Conservation (phyloP, 2,329 filamentous ascomycete species). For the Beauveria australis region DNA sequence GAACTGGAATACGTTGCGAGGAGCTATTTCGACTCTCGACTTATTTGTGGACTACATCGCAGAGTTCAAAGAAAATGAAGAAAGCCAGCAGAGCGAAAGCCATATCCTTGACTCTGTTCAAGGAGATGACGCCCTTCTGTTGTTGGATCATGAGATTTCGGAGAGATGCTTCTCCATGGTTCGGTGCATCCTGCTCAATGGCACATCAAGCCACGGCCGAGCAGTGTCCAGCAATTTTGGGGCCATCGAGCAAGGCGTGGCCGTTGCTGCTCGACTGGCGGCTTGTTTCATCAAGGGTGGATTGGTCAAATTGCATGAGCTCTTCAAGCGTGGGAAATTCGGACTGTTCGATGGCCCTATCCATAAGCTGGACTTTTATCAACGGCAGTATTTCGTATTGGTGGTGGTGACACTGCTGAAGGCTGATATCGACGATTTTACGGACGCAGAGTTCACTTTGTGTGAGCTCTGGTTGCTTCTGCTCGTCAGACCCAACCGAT, state of each 20-base stretch:
- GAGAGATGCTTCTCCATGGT: constrained; percentile 40
- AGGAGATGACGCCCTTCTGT: constrained; percentile 37
- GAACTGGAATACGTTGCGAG: constrained; percentile 40
- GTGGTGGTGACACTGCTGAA: constrained; percentile 45
- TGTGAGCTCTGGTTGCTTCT: constrained; percentile 45
- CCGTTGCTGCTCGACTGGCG: constrained; percentile 38
- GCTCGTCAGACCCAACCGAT: constrained; percentile 40
- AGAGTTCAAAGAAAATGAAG: constrained; percentile 29
- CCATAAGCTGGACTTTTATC: constrained; percentile 29
- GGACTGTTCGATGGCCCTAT: constrained; percentile 39
- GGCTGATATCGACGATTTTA: constrained; percentile 37
- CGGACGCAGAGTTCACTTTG: constrained; percentile 35
- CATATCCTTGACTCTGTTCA: constrained; percentile 30
- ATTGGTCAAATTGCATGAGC: constrained; percentile 34
- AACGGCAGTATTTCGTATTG: constrained; percentile 39
- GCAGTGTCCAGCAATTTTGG: constrained; percentile 17
- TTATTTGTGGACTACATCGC: constrained; percentile 38
- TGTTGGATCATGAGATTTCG: constrained; percentile 42
- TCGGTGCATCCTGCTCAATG: constrained; percentile 26
- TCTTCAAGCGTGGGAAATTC: constrained; percentile 41
- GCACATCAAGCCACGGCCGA: not conserved
- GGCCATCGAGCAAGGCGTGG: constrained; percentile 37
- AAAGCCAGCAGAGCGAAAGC: constrained; percentile 30
- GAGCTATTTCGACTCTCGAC: constrained; percentile 38
- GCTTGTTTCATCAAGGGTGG: constrained; percentile 36